Conservation (phyloP, 2,329 filamentous ascomycete species). For the Cytospora schulzeri region DNA sequence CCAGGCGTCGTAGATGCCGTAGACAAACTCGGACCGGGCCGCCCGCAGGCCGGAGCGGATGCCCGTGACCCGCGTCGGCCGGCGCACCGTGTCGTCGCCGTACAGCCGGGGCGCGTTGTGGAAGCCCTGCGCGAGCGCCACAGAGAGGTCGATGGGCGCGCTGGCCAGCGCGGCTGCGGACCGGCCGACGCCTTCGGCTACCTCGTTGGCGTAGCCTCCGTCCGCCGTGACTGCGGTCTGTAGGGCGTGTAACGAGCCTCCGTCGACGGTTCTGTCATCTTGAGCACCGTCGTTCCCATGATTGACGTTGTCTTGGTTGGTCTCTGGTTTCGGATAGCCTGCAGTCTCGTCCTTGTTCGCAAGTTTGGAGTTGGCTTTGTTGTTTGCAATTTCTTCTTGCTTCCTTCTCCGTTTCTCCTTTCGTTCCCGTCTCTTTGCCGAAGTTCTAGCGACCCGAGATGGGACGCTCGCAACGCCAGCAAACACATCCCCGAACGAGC, state of each 20-base stretch:
- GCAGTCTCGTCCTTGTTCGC: not conserved
- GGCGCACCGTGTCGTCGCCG: constrained; percentile 69
- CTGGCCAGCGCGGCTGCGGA: constrained; percentile 54
- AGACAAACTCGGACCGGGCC: constrained; percentile 61
- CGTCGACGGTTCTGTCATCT: constrained; percentile 15
- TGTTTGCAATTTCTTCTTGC: constrained; percentile 5
- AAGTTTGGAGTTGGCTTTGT: constrained; percentile 20
- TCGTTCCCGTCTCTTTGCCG: constrained; percentile 55
- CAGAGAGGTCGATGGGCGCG: constrained; percentile 61
- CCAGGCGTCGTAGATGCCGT: constrained; percentile 66
- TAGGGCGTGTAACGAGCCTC: constrained; percentile 30
- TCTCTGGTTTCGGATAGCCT: not conserved
- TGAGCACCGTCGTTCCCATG: constrained; percentile 4
- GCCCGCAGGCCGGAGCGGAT: constrained; percentile 64
- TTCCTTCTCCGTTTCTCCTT: constrained; percentile 35
- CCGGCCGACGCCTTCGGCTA: constrained; percentile 54
- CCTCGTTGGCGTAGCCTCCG: constrained; percentile 50
- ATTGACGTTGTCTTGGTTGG: constrained; percentile 5
- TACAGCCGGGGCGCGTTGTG: constrained; percentile 72
- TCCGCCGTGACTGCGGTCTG: constrained; percentile 35
- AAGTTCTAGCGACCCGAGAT: constrained; percentile 59
- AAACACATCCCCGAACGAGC: constrained; percentile 59
- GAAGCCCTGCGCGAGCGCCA: constrained; percentile 68
- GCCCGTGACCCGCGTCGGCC: constrained; percentile 64
- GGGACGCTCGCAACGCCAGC: constrained; percentile 67